phyloP scores from a whole-genome alignment of 2,329 filamentous ascomycete genomes.

The Plectosphaerella cucumerina region DNA sequence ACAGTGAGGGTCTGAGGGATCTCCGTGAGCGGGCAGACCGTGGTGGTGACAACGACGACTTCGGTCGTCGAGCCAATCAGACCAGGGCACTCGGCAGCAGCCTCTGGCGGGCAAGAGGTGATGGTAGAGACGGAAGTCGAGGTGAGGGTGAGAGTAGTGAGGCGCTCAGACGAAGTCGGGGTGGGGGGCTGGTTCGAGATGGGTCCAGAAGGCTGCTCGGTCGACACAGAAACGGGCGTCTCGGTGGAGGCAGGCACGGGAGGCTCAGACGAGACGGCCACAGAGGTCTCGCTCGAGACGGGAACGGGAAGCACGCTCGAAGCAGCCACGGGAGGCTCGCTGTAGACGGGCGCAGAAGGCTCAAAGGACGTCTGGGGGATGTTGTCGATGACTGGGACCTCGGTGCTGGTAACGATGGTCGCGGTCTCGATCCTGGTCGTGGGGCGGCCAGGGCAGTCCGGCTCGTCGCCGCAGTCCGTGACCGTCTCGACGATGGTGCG shows the following conservation, averaged over 20 bases:
- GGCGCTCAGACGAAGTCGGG: constrained; percentile 1
- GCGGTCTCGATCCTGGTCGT: constrained; percentile 16
- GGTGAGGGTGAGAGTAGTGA: constrained; percentile 11
- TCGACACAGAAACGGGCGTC: background rate
- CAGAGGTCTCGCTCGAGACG: too few relatives aligned
- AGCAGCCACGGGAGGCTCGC: background rate
- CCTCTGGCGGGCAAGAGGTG: constrained; percentile 10
- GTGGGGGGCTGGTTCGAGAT: constrained; percentile 3
- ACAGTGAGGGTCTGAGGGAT: constrained; percentile 2
- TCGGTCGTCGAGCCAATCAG: background rate
- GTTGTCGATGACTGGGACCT: background rate
- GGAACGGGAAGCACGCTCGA: background rate
- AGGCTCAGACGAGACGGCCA: background rate
- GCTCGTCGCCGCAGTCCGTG: constrained; percentile 4
- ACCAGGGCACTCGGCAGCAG: constrained; percentile 1
- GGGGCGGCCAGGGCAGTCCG: constrained; percentile 9
- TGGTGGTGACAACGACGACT: constrained; percentile 31
- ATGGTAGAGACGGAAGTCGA: constrained; percentile 12
- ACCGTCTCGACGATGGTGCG: constrained; percentile 4
- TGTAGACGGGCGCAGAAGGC: background rate
- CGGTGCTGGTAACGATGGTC: background rate
- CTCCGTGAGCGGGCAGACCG: constrained; percentile 31
- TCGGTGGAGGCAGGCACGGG: background rate
- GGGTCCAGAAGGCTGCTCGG: background rate
- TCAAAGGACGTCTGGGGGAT: background rate